Evolutionary conservation across 331 rosid species (phyloP).

Genomic region (Pyrus hybrid): DNA sequence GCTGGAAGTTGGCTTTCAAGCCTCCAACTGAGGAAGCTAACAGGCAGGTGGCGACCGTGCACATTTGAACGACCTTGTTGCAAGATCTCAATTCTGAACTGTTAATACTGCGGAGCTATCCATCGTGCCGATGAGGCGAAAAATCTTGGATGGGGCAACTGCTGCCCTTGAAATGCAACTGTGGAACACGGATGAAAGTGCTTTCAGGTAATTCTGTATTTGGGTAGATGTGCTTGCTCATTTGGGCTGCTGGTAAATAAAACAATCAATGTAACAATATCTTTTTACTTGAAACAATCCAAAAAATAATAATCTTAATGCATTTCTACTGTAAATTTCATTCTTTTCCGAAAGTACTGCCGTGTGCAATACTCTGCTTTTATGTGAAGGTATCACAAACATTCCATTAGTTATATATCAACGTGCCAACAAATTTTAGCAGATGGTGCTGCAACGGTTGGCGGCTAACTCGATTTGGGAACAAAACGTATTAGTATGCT

Average conservation of each 20-base stretch:
- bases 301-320: background rate
- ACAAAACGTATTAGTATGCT: too few relatives aligned
- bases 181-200: background rate
- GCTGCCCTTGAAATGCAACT: background rate
- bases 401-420: too few relatives aligned
- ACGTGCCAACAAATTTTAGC: too few relatives aligned
- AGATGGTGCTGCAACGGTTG: too few relatives aligned
- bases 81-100: background rate
- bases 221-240: background rate
- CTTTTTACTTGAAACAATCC: background rate
- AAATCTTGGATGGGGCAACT: background rate
- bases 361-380: too few relatives aligned
- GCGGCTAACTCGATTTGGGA: too few relatives aligned
- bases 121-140: background rate
- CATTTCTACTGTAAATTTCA: background rate
- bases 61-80: background rate
- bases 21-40: background rate
- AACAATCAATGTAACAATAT: background rate
- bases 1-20: slow-evolving; percentile 7
- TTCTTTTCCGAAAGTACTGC: background rate
- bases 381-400: too few relatives aligned
- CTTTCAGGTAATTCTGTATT: background rate
- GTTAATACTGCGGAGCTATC: background rate
- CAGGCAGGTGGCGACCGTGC: background rate
- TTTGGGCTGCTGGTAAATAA: background rate